phyloP scores from a whole-genome alignment of 768 basidiomycete genomes.

The Boletus pseudopeckii region DNA sequence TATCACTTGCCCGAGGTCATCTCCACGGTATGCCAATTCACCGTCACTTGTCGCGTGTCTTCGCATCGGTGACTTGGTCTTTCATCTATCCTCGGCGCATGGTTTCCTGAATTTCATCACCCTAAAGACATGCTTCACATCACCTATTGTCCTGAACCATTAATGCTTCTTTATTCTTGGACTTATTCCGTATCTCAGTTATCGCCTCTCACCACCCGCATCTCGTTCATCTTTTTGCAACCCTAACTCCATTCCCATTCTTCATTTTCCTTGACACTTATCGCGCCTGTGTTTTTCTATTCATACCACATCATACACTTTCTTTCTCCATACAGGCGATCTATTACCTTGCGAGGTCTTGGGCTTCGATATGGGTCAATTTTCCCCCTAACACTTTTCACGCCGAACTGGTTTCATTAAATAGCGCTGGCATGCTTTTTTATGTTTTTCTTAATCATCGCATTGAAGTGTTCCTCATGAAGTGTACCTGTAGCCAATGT shows the following conservation, averaged over 20 bases:
- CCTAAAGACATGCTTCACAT: background rate
- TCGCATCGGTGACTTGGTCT: background rate
- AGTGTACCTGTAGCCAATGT: slow-evolving; percentile 4
- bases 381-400: background rate
- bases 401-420: slow-evolving; percentile 8
- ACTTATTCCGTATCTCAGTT: slow-evolving; percentile 18
- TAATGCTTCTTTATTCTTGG: slow-evolving; percentile 13
- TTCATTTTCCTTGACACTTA: background rate
- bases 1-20: slow-evolving; percentile 3
- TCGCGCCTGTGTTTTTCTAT: background rate
- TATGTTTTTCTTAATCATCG: background rate
- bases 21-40: background rate
- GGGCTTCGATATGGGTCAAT: background rate
- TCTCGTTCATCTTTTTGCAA: background rate
- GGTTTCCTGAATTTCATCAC: background rate
- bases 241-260: background rate
- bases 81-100: background rate
- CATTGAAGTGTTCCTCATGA: background rate
- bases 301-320: slow-evolving; percentile 1
- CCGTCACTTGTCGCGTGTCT: background rate
- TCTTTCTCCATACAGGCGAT: background rate
- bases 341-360: background rate
- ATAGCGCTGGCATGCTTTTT: slow-evolving; percentile 6
- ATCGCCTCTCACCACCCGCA: slow-evolving; percentile 4
- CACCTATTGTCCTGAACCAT: background rate